Evolutionary conservation across 495 filamentous ascomycete species (phyloP), one percentile per base, ranked within the genome.

Genomic region (Penicillium daleae): DNA sequence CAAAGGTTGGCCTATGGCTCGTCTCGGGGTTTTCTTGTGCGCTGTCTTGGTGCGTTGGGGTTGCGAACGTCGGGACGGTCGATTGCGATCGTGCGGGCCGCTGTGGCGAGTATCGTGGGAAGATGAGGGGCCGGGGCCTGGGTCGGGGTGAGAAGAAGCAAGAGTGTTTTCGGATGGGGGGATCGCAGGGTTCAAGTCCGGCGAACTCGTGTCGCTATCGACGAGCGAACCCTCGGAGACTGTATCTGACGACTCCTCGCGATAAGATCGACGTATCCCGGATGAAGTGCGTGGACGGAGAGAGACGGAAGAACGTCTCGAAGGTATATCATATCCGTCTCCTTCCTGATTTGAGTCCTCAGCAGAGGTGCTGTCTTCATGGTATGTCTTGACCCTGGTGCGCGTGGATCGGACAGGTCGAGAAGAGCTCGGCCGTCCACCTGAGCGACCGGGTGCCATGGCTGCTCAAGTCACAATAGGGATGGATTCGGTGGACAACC

Each of bases 221-320:
- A 59, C 61, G 15, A 48, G 40, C 0, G 31, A 19, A 29, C 59
- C 65, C 1, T 71, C 68, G 10, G 71, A 60, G 10, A 68, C 67
- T 50, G 67, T 73, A 60, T 81, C 81, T 4, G 72, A 75, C 2
- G 78, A 76, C n/a, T 75, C 71, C 60, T 83, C 81, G 4, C 80
- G 78, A 65, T 83, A 83, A 17, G 77, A 75, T 19, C 53, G 60
- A 9, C 67, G 74, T 49, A 63, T 72, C 42, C 71, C 69, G 24
- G 65, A 64, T 27, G 74, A 61, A 48, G 69, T 68, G 56, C 75
- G 77, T 12, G 79, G 74, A 10, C 79, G 78, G 22, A 76, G 61
- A 27, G 76, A 74, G 7, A 74, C 58, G 21, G 73, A 74, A 9
- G 65, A 35, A 26, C 66, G 65, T 27, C 62, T 58, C 0, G 56